Evolutionary conservation across 148 eudicot species (phyloP), one percentile per base, ranked within the genome.

Genomic region (Silene latifolia): DNA sequence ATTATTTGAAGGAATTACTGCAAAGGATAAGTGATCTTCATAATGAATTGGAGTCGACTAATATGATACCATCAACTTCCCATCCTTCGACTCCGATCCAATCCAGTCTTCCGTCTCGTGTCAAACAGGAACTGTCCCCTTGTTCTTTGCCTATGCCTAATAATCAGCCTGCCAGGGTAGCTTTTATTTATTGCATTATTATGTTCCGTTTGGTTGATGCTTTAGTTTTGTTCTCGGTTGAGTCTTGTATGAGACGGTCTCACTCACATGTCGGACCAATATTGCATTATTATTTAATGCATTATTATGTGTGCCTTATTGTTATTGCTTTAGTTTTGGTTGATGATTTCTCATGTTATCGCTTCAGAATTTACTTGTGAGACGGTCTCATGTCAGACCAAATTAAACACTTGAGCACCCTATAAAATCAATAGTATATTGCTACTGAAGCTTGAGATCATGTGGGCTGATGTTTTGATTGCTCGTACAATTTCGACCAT

Each of bases 1-100:
- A 88, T 61, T 90, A 90, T 79, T 77, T 90, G 76, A 88, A 90
- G 80, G 92, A 90, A 79, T 85, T 90, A 14, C 67, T 87, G 78
- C 86, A 88, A 47, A 82, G 84, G 79, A 87, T 88, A 74, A 90
- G 83, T 76, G 90, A 90, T 56, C 88, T 90, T 67, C 89, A 88
- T 71, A 90, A 76, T 71, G 92, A 88, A 76, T 83, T 90, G n/a
- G 92, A 90, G 83, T 85, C 91, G 0, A 78, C 76, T 67, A 88
- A 86, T 6, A 73, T 78, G 64, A 39, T 84, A 71, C 77, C 89
- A 15, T 3, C 87, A 25, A 85, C 80, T 78, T 84, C 85, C 46
- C 77, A 85, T 79, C 87, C 88, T 64, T 76, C 86, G 53, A 83
- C 86, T 46, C 80, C 84, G 17, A 78, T 84, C 14, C 79, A 83